A percentile compares a stretch with the other conserved stretches of the same genome.
Conservation (phyloP, 2,329 filamentous ascomycete species). For the Dichotomopilus funicola region DNA sequence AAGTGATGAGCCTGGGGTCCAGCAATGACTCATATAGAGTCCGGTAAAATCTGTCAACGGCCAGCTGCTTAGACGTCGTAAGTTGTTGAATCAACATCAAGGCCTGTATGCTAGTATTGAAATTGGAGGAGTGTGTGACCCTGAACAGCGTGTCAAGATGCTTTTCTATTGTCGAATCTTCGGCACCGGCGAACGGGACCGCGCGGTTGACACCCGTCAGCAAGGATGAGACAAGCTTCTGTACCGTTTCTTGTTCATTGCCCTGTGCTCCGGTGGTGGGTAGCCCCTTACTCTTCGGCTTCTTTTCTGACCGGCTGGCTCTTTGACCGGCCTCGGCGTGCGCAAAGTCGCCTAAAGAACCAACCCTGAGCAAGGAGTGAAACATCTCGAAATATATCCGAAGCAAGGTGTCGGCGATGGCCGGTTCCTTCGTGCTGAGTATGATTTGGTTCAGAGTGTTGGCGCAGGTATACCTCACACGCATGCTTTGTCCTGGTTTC, state of each 20-base stretch:
- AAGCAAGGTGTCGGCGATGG: conserved; percentile 71
- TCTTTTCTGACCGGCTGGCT: conserved; percentile 25
- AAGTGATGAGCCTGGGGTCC: conserved; percentile 79
- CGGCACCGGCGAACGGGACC: conserved; percentile 82
- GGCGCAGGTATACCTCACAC: conserved; percentile 91
- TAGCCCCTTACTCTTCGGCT: conserved; percentile 25
- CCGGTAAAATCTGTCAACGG: conserved; percentile 86
- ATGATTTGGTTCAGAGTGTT: conserved; percentile 98
- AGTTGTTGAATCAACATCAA: conserved; percentile 93
- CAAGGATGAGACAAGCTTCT: conserved; percentile 88
- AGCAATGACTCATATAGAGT: conserved; percentile 92
- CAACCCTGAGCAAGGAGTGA: conserved; percentile 67
- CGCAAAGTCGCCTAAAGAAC: conserved; percentile 37
- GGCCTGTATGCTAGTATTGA: conserved; percentile 96
- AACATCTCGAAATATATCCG: conserved; percentile 92
- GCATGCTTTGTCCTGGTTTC: conserved; percentile 75
- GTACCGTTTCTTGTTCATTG: conserved; percentile 63
- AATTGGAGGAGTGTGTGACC: conserved; percentile 96
- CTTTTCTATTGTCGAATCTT: conserved; percentile 72
- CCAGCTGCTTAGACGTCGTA: conserved; percentile 69
- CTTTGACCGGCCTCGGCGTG: conserved; percentile 36
- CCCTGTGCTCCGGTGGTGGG: conserved; percentile 32
- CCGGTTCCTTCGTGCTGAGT: conserved; percentile 74
- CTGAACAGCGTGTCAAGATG: conserved; percentile 92
- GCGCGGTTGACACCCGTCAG: conserved; percentile 93